A percentile compares a stretch with the other conserved stretches of the same genome.
Evolutionary conservation across 305 asterid genomes (phyloP).

Genomic region (Rubia peregrina): DNA sequence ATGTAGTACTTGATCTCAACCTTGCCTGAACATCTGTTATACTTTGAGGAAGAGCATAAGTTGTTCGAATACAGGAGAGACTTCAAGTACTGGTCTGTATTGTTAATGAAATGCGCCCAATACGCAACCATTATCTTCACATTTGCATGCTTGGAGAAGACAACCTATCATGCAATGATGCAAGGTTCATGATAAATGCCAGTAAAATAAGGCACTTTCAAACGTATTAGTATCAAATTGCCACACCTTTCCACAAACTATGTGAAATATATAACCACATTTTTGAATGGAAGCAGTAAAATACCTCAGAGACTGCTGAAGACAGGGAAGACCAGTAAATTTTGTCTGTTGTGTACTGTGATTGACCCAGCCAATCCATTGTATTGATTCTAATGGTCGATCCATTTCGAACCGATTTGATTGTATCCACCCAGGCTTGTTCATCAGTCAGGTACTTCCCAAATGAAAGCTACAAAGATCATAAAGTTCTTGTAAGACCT

Average conservation of each 20-base stretch:
- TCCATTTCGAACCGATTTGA: constrained; percentile 60
- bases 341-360: constrained; percentile 51
- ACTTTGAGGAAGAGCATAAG: constrained; percentile 63
- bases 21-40: constrained; percentile 59
- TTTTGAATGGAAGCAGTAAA: neutral
- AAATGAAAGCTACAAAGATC: constrained; percentile 56
- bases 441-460: constrained; percentile 64
- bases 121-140: constrained; percentile 66
- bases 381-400: constrained; percentile 65
- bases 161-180: constrained; percentile 37
- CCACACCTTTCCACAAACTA: neutral
- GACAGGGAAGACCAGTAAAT: constrained; percentile 78
- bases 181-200: neutral
- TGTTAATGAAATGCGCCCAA: constrained; percentile 69
- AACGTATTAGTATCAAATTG: neutral
- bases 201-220: neutral
- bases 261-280: neutral
- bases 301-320: constrained; percentile 78
- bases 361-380: constrained; percentile 97
- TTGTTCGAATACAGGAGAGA: constrained; percentile 65
- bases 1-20: constrained; percentile 74
- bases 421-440: constrained; percentile 87
- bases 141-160: constrained; percentile 59
- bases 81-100: constrained; percentile 65
- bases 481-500: neutral